These are phyloP conservation scores for Rutstroemia sp. DNA, from an alignment of 2,329 filamentous ascomycete genomes.

Conservation along the genomic window DNA sequence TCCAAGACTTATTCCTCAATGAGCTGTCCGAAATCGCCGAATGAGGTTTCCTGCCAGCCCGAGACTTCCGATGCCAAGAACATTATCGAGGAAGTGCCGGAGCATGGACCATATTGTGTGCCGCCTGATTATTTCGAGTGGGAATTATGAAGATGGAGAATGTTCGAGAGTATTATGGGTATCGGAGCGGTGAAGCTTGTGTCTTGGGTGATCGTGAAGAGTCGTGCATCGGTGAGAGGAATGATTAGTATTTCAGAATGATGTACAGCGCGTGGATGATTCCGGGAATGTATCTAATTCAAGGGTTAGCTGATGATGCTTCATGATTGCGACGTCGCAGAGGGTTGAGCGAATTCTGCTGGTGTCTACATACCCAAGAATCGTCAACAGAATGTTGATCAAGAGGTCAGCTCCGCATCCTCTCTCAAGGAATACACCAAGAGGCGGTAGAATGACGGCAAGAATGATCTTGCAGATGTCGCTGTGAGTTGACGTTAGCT, in stretches of 20 bases:
- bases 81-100: not conserved
- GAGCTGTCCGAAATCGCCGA: too few species aligned
- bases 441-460: slow-evolving; percentile 80
- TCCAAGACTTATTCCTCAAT: too few species aligned
- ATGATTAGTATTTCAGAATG: slow-evolving; percentile 72
- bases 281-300: slow-evolving; percentile 6
- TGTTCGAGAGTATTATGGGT: not conserved
- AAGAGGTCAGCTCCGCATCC: slow-evolving; percentile 80
- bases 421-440: slow-evolving; percentile 88
- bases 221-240: not conserved
- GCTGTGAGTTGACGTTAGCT: slow-evolving; percentile 34
- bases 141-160: not conserved
- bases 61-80: slow-evolving; percentile 3
- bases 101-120: not conserved
- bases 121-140: not conserved
- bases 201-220: not conserved
- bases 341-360: not conserved
- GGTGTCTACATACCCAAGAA: slow-evolving; percentile 40
- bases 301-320: not conserved
- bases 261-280: slow-evolving; percentile 37
- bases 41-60: not conserved
- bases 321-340: too few species aligned
- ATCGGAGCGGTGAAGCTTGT: not conserved
- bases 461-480: slow-evolving; percentile 79
- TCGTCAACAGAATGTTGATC: slow-evolving; percentile 58